phyloP scores from a whole-genome alignment of 2,329 filamentous ascomycete genomes.

The Phialophora tarda region DNA sequence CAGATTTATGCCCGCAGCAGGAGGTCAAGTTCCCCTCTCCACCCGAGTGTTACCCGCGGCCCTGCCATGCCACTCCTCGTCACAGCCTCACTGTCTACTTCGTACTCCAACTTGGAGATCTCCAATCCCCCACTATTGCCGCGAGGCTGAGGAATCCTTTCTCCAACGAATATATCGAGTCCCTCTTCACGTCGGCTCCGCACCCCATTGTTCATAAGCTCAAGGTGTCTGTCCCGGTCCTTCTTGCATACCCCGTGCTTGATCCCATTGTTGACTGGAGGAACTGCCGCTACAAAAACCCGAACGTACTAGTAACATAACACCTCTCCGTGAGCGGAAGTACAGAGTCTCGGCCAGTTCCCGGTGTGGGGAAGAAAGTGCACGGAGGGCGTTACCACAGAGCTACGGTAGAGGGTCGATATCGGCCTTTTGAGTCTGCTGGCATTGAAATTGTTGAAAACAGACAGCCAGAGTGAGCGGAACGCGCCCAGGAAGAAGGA shows the following conservation, averaged over 20 bases:
- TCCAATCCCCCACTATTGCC: not conserved
- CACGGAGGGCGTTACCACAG: not conserved
- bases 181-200: not conserved
- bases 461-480: not conserved
- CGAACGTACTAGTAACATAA: not conserved
- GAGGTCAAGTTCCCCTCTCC: not conserved
- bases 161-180: constrained; percentile 3
- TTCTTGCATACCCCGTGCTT: not conserved
- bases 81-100: not conserved
- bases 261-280: not conserved
- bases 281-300: not conserved
- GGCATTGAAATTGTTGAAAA: not conserved
- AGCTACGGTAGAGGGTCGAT: not conserved
- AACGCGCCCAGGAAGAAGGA: not conserved
- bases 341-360: not conserved
- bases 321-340: not conserved
- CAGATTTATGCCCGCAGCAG: not conserved
- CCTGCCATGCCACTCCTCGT: not conserved
- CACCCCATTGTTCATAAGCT: not conserved
- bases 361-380: not conserved
- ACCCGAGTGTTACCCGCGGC: not conserved
- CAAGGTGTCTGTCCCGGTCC: not conserved
- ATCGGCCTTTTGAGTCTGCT: not conserved
- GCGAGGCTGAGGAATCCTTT: constrained; percentile 17
- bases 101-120: constrained; percentile 10